Percentiles rank a stretch among this genome's conserved stretches.
Conservation (phyloP, 2,329 filamentous ascomycete species). For the Gaeumannomyces sp. region DNA sequence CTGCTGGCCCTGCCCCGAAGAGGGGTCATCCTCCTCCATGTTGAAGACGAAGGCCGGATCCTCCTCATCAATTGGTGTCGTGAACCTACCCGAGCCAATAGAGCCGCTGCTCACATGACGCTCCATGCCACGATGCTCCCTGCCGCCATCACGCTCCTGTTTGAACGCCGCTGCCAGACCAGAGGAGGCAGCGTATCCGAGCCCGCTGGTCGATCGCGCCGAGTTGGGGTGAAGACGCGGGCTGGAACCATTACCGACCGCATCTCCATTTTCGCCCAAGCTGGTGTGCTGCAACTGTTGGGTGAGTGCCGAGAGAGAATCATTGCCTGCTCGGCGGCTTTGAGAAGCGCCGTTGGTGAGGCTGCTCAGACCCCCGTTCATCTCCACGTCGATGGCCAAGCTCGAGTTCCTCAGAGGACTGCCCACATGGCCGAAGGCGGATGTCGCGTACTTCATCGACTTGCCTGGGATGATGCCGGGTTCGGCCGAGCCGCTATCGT, state of each 20-base stretch:
- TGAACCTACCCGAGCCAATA: slow-evolving; percentile 53
- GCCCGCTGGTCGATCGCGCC: slow-evolving; percentile 35
- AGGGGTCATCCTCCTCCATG: slow-evolving; percentile 58
- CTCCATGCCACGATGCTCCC: slow-evolving; percentile 40
- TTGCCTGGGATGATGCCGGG: slow-evolving; percentile 21
- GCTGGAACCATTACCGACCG: slow-evolving; percentile 31
- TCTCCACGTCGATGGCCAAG: slow-evolving; percentile 42
- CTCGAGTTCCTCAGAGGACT: slow-evolving; percentile 59
- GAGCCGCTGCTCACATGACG: slow-evolving; percentile 55
- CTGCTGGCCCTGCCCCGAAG: slow-evolving; percentile 24
- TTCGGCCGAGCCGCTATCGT: slow-evolving; percentile 43
- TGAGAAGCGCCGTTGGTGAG: slow-evolving; percentile 23
- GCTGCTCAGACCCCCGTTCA: slow-evolving; percentile 15
- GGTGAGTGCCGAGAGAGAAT: slow-evolving; percentile 52
- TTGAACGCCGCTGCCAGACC: not conserved
- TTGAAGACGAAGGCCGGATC: slow-evolving; percentile 58
- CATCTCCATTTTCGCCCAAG: slow-evolving; percentile 36
- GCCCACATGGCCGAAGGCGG: slow-evolving; percentile 61
- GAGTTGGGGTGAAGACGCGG: slow-evolving; percentile 46
- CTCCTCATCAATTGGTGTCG: slow-evolving; percentile 60
- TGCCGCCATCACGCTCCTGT: slow-evolving; percentile 24
- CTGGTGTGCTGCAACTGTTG: slow-evolving; percentile 58
- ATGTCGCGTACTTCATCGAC: slow-evolving; percentile 37
- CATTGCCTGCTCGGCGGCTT: slow-evolving; percentile 34
- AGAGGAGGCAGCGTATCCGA: slow-evolving; percentile 18